Evolutionary conservation across 2,329 filamentous ascomycete genomes (phyloP).

Genomic region (Fusarium marasasianum): DNA sequence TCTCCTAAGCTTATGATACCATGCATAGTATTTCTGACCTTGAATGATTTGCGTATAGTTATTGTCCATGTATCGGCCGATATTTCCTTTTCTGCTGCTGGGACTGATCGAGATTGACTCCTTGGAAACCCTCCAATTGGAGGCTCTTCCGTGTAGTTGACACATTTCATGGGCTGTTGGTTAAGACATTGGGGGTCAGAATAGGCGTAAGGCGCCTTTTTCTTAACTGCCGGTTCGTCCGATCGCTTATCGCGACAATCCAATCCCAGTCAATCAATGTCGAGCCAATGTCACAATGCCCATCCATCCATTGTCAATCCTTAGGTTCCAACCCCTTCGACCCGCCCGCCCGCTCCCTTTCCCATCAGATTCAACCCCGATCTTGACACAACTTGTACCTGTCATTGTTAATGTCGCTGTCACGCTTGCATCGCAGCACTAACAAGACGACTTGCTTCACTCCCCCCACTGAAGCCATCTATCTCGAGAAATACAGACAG

Average conservation of each 20-base stretch:
- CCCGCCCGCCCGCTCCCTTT: background rate
- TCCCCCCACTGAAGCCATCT: background rate
- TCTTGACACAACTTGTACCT: background rate
- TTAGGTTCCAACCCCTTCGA: background rate
- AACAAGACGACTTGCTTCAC: background rate
- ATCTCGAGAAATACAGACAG: background rate
- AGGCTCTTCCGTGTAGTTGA: background rate
- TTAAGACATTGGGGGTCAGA: slow-evolving; percentile 2
- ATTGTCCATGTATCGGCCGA: no score
- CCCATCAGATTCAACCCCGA: background rate
- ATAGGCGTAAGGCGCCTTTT: slow-evolving; percentile 1
- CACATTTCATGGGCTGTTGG: background rate
- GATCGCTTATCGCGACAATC: slow-evolving; percentile 29
- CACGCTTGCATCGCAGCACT: background rate
- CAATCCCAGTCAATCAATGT: slow-evolving; percentile 16
- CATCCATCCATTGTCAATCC: background rate
- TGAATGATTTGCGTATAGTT: background rate
- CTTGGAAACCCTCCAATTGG: background rate
- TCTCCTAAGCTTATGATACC: background rate
- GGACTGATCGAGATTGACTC: background rate
- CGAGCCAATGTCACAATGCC: background rate
- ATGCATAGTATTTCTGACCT: background rate
- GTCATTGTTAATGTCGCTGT: background rate
- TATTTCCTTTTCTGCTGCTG: no score
- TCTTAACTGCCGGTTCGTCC: slow-evolving; percentile 20